Percentiles rank a stretch among this genome's conserved stretches.
Conservation (phyloP, 331 rosid genomes). For the Quercus phellos region DNA sequence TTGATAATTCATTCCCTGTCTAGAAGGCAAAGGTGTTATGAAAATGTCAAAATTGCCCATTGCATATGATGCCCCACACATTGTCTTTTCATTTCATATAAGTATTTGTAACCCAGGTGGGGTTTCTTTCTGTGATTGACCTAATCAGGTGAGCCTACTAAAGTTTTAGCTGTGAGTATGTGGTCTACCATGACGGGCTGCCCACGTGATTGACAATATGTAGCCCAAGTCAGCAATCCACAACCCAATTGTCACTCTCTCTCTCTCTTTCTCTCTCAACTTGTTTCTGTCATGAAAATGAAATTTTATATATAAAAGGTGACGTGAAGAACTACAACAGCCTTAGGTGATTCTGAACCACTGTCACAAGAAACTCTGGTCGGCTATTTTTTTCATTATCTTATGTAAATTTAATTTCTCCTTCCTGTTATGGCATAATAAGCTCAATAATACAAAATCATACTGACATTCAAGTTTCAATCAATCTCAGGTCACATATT, state of each 20-base stretch:
- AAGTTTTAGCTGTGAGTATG: conserved; percentile 27
- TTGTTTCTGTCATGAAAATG: conserved; percentile 40
- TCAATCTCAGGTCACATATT: too few species aligned
- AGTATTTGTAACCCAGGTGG: background rate
- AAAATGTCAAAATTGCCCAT: conserved; percentile 16
- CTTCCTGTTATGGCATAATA: conserved; percentile 10
- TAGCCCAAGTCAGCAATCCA: conserved; percentile 56
- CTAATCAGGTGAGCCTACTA: conserved; percentile 52
- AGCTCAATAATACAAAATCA: conserved; percentile 2
- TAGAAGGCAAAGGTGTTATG: conserved; percentile 24
- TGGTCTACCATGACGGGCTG: conserved; percentile 72
- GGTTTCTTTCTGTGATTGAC: conserved; percentile 48
- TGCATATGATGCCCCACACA: conserved; percentile 18
- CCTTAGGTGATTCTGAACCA: conserved; percentile 39
- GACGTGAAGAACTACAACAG: conserved; percentile 85
- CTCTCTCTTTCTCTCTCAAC: conserved; percentile 4
- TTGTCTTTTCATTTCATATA: conserved; percentile 1
- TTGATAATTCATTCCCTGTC: conserved; percentile 35
- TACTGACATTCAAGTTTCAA: background rate
- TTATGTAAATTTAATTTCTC: background rate
- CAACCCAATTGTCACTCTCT: conserved; percentile 8
- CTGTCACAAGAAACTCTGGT: conserved; percentile 61
- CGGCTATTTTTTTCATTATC: conserved; percentile 39
- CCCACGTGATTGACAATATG: conserved; percentile 87
- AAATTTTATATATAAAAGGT: conserved; percentile 44